Percentiles rank a stretch among this genome's conserved stretches.
Evolutionary conservation across 176 grass and related monocot species (phyloP).

Genomic region (Avena sativa): DNA sequence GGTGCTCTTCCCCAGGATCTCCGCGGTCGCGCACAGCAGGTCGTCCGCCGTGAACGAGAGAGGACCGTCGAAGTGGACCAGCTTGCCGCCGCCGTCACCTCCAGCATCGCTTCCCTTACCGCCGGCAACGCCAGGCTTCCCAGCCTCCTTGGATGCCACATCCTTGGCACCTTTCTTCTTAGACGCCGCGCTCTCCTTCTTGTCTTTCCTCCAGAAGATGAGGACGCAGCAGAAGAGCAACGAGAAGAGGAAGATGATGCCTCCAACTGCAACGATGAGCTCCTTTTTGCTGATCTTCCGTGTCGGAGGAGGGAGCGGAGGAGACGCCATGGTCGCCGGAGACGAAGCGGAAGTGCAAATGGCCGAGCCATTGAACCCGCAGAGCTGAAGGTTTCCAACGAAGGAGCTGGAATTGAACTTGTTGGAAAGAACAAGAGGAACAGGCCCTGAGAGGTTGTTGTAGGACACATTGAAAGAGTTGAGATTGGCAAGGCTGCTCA

Average conservation of each 20-base stretch:
- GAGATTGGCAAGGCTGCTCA: slow-evolving; percentile 63
- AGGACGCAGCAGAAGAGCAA: slow-evolving; percentile 74
- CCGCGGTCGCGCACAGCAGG: slow-evolving; percentile 89
- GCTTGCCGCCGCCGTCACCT: slow-evolving; percentile 74
- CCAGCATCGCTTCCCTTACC: slow-evolving; percentile 38
- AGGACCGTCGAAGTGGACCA: slow-evolving; percentile 82
- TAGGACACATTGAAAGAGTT: slow-evolving; percentile 75
- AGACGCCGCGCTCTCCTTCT: slow-evolving; percentile 40
- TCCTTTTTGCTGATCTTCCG: slow-evolving; percentile 72
- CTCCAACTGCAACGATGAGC: slow-evolving; percentile 68
- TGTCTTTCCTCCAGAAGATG: slow-evolving; percentile 66
- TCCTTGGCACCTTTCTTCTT: slow-evolving; percentile 51
- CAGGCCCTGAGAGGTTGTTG: slow-evolving; percentile 76
- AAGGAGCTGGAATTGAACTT: slow-evolving; percentile 97
- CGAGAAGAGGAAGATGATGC: slow-evolving; percentile 64
- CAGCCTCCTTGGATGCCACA: slow-evolving; percentile 35
- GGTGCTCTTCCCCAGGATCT: slow-evolving; percentile 98
- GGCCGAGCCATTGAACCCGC: slow-evolving; percentile 72
- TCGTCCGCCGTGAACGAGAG: slow-evolving; percentile 87
- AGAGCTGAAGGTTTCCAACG: slow-evolving; percentile 79
- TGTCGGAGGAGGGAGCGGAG: slow-evolving; percentile 40
- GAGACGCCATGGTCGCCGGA: slow-evolving; percentile 39
- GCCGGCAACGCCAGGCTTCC: slow-evolving; percentile 41
- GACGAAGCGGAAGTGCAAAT: slow-evolving; percentile 77
- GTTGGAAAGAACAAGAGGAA: slow-evolving; percentile 65